Base-by-base conservation (phyloP, 2,329 filamentous ascomycete species). In the Leptographium wingfieldii region DNA sequence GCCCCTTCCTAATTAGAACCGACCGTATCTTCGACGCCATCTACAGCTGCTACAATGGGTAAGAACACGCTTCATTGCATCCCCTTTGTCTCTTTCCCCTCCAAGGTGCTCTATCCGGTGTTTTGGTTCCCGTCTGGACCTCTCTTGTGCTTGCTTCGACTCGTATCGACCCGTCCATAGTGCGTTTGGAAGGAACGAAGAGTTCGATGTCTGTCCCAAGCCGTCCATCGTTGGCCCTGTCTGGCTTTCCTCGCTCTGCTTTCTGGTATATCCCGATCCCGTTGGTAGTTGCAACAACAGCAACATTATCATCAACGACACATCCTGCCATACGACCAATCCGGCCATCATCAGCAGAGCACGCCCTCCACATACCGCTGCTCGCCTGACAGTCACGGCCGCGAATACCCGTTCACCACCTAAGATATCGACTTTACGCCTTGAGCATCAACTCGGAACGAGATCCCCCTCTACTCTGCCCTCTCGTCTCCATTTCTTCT, bases 21-120 rank as follows among this genome's bases (percentile, higher is more conserved):
- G 16, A 33, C 35, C 60, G 31, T n/a, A 19, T 33, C 55, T 60
- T 49, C 27, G 40, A 55, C 55, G 52, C 38, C 53, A 16, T 55
- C 27, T 55, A 49, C 35, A 27, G 38, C 38, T 19, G 69, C 72
- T 70, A 69, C 68, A 72, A 77, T 77, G 75, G 74, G 75, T 77
- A 77, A 77, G 75, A 71, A 69, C 69, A 27, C 12, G 11, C 68
- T 66, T 67, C 67, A 65, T 60, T 62, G 53, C 67, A 58, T 59
- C 16, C 63, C 60, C 62, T 60, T 19, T 46, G 25, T 38, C 19
- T 33, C 22, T 19, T 27, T 10, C 27, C 27, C 12, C 25, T 33
- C 10, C 16, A 9, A 10, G 10, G 5, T 31, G 19, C 5, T 9
- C 1, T 38, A 31, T 66, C 56, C 40, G 29, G 19, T 53, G 52